These are phyloP conservation scores for Domatiomyces globalis DNA, from an alignment of 2,329 filamentous ascomycete genomes.

Conservation along the genomic window DNA sequence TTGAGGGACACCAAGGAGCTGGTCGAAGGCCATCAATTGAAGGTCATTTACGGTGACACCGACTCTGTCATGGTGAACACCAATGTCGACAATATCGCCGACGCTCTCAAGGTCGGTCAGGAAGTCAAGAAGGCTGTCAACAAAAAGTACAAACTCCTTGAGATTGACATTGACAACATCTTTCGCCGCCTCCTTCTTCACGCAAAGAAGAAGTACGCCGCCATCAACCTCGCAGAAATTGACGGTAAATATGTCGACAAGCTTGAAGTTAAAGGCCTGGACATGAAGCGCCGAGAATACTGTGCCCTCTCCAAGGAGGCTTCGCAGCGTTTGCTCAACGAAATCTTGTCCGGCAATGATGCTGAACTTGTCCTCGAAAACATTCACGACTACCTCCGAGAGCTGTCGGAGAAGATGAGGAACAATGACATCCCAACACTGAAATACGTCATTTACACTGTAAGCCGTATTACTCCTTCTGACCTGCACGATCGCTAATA, in stretches of 20 bases:
- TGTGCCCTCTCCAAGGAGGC: slow-evolving; percentile 92
- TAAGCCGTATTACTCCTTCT: slow-evolving; percentile 20
- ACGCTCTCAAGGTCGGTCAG: slow-evolving; percentile 78
- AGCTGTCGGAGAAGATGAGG: slow-evolving; percentile 76
- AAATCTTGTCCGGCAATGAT: slow-evolving; percentile 87
- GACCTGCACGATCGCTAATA: slow-evolving; percentile 3
- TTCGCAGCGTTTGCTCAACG: slow-evolving; percentile 76
- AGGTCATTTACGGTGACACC: slow-evolving; percentile 97
- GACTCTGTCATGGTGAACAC: slow-evolving; percentile 99
- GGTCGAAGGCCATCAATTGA: slow-evolving; percentile 76
- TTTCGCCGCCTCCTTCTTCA: slow-evolving; percentile 87
- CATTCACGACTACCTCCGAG: slow-evolving; percentile 83
- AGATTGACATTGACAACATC: slow-evolving; percentile 96
- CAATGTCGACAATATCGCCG: slow-evolving; percentile 82
- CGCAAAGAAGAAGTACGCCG: slow-evolving; percentile 98
- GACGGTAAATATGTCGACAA: slow-evolving; percentile 86
- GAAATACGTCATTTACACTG: slow-evolving; percentile 94
- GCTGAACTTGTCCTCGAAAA: slow-evolving; percentile 74
- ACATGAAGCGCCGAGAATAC: slow-evolving; percentile 96
- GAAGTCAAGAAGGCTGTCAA: slow-evolving; percentile 96
- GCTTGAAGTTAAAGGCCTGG: slow-evolving; percentile 93
- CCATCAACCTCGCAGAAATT: slow-evolving; percentile 79
- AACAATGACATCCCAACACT: slow-evolving; percentile 57
- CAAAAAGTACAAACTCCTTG: slow-evolving; percentile 76
- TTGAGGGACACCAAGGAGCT: slow-evolving; percentile 88